phyloP scores from a whole-genome alignment of 805 yeast genomes.

The Saturnispora gosingensis region DNA sequence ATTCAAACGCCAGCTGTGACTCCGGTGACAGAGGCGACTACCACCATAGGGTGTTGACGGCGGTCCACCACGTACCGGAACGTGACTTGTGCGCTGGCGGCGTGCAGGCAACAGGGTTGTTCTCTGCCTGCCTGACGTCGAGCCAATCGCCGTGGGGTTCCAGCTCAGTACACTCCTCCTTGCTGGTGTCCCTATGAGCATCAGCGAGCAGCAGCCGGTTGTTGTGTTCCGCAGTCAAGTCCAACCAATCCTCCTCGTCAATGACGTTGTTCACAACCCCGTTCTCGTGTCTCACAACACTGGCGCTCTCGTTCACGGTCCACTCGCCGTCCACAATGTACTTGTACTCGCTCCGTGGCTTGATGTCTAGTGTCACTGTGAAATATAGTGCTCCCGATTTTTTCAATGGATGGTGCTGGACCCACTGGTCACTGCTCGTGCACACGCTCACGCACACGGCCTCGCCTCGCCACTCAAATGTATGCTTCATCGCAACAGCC shows the following conservation, averaged over 20 bases:
- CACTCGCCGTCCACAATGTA: slow-evolving; percentile 54
- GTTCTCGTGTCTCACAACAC: slow-evolving; percentile 3
- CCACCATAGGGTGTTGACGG: neutral
- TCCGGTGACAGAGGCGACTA: neutral
- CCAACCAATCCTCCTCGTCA: slow-evolving; percentile 9
- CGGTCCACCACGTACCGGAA: neutral
- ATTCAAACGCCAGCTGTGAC: neutral
- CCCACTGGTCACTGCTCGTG: slow-evolving; percentile 54
- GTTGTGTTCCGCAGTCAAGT: neutral
- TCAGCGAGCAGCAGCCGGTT: neutral
- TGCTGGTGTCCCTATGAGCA: too few species aligned
- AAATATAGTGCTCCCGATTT: slow-evolving; percentile 28
- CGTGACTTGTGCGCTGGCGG: neutral
- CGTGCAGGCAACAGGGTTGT: neutral
- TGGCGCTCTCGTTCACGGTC: slow-evolving; percentile 25
- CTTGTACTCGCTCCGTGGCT: slow-evolving; percentile 36
- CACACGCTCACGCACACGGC: slow-evolving; percentile 38
- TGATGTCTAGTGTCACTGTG: slow-evolving; percentile 14
- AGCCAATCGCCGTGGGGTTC: neutral
- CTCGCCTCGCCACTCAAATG: slow-evolving; percentile 1
- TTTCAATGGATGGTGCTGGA: slow-evolving; percentile 33
- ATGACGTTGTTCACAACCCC: slow-evolving; percentile 3
- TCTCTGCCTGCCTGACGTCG: neutral
- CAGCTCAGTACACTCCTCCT: neutral
- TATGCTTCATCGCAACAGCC: neutral